Percentiles rank a stretch among this genome's conserved stretches.
phyloP scores from a whole-genome alignment of 2,329 filamentous ascomycete genomes.

The Simplicillium aogashimaense region DNA sequence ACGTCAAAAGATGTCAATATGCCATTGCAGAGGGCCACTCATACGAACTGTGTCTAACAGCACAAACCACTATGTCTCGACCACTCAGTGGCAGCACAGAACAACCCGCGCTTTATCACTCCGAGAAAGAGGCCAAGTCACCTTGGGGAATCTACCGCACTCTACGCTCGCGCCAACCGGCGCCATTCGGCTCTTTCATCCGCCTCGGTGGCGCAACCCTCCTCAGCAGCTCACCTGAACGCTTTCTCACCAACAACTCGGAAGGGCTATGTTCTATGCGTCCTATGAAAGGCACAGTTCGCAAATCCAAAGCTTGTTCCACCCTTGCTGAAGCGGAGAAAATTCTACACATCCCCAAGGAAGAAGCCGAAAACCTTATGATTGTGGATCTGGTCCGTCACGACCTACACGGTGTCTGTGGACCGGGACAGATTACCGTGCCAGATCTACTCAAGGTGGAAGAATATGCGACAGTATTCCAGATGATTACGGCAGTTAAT shows the following conservation, averaged over 20 bases:
- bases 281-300: slow-evolving; percentile 95
- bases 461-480: slow-evolving; percentile 83
- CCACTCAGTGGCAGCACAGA: slow-evolving; percentile 10
- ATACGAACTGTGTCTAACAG: slow-evolving; percentile 79
- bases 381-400: slow-evolving; percentile 95
- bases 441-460: slow-evolving; percentile 77
- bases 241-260: slow-evolving; percentile 57
- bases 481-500: slow-evolving; percentile 83
- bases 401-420: slow-evolving; percentile 78
- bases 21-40: slow-evolving; percentile 68
- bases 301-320: slow-evolving; percentile 54
- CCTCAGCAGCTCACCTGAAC: slow-evolving; percentile 77
- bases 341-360: slow-evolving; percentile 73
- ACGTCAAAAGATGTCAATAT: slow-evolving; percentile 60
- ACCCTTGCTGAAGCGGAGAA: slow-evolving; percentile 63
- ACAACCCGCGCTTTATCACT: not conserved
- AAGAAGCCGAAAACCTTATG: slow-evolving; percentile 95
- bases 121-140: slow-evolving; percentile 32
- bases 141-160: slow-evolving; percentile 66
- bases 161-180: slow-evolving; percentile 63
- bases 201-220: slow-evolving; percentile 61
- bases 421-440: slow-evolving; percentile 62
- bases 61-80: slow-evolving; percentile 55
- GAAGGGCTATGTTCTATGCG: slow-evolving; percentile 64
- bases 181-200: slow-evolving; percentile 77